Percentiles rank a stretch among this genome's conserved stretches.
Conservation (phyloP, 495 filamentous ascomycete genomes). For the Penicillium lagena region DNA sequence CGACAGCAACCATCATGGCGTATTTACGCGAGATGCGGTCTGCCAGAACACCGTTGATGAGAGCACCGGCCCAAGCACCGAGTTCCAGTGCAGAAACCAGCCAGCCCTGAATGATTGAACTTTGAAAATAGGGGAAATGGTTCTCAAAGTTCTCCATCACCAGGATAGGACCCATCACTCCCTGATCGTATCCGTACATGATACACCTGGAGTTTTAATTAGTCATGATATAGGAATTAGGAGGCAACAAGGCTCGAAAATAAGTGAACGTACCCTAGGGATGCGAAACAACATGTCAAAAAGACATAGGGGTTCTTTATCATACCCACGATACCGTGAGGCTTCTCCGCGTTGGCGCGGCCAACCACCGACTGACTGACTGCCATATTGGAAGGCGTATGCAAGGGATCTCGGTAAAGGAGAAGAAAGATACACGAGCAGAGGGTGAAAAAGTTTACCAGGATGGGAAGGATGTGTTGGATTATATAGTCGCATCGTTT, state of each 20-base stretch:
- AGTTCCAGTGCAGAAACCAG: conserved; percentile 74
- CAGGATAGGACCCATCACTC: conserved; percentile 62
- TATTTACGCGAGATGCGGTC: conserved; percentile 74
- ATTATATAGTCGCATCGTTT: neutral
- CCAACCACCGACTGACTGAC: conserved; percentile 29
- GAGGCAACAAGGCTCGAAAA: too few relatives aligned
- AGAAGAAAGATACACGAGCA: conserved; percentile 1
- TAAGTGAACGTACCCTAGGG: conserved; percentile 36
- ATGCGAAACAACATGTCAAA: conserved; percentile 54
- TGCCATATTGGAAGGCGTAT: conserved; percentile 8
- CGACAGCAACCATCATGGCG: conserved; percentile 61
- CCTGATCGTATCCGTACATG: conserved; percentile 64
- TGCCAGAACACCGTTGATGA: conserved; percentile 69
- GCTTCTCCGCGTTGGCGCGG: conserved; percentile 27
- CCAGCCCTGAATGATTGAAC: conserved; percentile 65
- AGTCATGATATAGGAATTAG: too few relatives aligned
- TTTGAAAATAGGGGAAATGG: conserved; percentile 45
- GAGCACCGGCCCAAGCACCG: conserved; percentile 72
- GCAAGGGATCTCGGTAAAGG: neutral
- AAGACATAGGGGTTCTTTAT: conserved; percentile 32
- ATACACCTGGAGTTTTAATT: conserved; percentile 35
- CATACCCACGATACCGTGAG: conserved; percentile 28
- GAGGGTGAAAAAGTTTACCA: neutral
- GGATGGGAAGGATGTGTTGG: neutral
- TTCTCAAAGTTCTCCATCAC: conserved; percentile 25